These are phyloP conservation scores for Brasenia schreberi DNA, from an alignment of 164 flowering plant genomes.

Conservation along the genomic window DNA sequence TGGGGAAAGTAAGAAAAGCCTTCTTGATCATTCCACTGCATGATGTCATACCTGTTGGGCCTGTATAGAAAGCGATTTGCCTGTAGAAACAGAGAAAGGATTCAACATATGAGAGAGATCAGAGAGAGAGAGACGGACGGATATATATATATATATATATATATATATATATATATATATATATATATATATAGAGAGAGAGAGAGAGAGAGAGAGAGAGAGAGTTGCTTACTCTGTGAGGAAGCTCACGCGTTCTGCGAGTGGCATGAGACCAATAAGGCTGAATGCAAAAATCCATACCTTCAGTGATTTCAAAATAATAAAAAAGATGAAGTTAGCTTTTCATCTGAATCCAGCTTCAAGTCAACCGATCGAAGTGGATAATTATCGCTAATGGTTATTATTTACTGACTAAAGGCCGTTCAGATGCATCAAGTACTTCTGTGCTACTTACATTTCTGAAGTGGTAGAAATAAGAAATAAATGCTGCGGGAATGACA, in stretches of 20 bases:
- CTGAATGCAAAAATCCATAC: slow-evolving; percentile 87
- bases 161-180: too few species aligned
- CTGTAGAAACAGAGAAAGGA: slow-evolving; percentile 21
- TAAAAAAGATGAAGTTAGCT: not conserved
- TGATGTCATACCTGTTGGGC: slow-evolving; percentile 62
- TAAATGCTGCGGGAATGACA: slow-evolving; percentile 38
- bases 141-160: too few species aligned
- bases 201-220: not conserved
- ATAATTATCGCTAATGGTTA: not conserved
- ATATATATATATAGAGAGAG: too few species aligned
- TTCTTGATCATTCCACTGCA: too few species aligned
- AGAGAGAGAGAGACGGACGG: too few species aligned
- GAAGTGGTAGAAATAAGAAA: slow-evolving; percentile 21
- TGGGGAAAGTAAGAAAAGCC: too few species aligned
- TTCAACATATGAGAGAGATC: too few species aligned
- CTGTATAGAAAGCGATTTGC: slow-evolving; percentile 76
- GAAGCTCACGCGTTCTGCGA: slow-evolving; percentile 92
- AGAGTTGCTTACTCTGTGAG: slow-evolving; percentile 66
- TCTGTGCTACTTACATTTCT: slow-evolving; percentile 25
- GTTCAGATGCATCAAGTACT: too few species aligned
- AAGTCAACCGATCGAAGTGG: not conserved
- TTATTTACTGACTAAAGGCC: too few species aligned
- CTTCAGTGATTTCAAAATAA: slow-evolving; percentile 21
- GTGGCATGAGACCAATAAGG: slow-evolving; percentile 69
- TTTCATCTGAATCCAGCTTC: not conserved